Evolutionary conservation across 192 early-diverging fungal genomes (phyloP), one percentile per base, ranked within the genome.

Genomic region (Backusella tarrabulga): DNA sequence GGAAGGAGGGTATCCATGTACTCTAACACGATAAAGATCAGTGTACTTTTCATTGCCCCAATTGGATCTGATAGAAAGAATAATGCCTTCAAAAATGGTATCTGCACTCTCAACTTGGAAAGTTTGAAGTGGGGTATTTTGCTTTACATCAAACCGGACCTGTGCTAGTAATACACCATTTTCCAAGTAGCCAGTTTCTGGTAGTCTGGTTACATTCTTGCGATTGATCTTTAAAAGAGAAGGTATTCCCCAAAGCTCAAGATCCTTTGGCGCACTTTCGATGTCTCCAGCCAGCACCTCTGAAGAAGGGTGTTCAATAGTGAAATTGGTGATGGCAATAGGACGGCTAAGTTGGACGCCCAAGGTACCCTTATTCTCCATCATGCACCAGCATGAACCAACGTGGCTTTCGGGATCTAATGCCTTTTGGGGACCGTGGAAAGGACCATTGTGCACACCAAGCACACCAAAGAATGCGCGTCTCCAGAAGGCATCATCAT

Each of bases 321-420:
- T 91, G 78, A 94, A 84, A 17, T 87, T 87, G 0, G 86, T 84
- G 4, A 92, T 77, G 9, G 86, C 80, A 44, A 93, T 88, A 15
- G 85, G 77, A 75, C 89, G 78, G 6, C 86, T 83, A 70, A 94
- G 74, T 9, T 84, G 87, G 17, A 94, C 84, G 0, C 87, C 92
- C 29, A 94, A 68, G 41, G 90, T 87, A 0, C 93, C 93, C 12
- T 80, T 36, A 35, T 81, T 79, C 11, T 92, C 92, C 3, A 75
- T 78, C 88, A 94, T 92, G 0, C 91, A 86, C 93, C 93, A 94
- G 78, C 93, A 94, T 77, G 92, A 86, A 35, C 93, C 93, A 9
- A 91, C 82, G 34, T 90, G 84, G 21, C 85, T 85, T 36, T 82
- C 75, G 5, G 85, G 85, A 40, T 80, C 69, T 12, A 89, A 68